phyloP scores from a whole-genome alignment of 2,329 filamentous ascomycete genomes.

The Colletotrichum sp. region DNA sequence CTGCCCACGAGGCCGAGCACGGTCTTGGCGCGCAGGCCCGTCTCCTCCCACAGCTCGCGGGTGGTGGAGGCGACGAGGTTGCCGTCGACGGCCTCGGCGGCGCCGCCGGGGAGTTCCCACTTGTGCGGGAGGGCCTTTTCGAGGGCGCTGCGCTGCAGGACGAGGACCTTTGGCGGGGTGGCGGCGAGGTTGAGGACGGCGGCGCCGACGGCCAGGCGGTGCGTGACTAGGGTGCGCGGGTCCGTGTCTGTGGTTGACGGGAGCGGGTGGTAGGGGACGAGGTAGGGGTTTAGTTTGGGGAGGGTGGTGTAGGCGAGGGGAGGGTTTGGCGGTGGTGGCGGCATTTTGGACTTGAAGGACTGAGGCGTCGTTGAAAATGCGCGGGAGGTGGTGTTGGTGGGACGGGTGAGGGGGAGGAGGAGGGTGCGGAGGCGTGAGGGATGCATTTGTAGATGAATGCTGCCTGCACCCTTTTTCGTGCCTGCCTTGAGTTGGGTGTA shows the following conservation, averaged over 20 bases:
- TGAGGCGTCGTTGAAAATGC: background rate
- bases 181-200: conserved; percentile 6
- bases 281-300: background rate
- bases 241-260: background rate
- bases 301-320: conserved; percentile 16
- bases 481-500: background rate
- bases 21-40: conserved; percentile 45
- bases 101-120: conserved; percentile 58
- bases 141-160: conserved; percentile 43
- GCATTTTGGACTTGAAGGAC: background rate
- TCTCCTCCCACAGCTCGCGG: conserved; percentile 56
- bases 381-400: background rate
- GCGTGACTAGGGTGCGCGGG: background rate
- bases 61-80: conserved; percentile 50
- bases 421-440: background rate
- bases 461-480: background rate
- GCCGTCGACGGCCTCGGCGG: conserved; percentile 37
- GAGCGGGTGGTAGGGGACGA: conserved; percentile 10
- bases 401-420: background rate
- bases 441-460: background rate
- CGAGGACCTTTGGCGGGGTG: conserved; percentile 35
- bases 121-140: conserved; percentile 38
- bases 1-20: conserved; percentile 42
- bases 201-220: conserved; percentile 18
- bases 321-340: conserved; percentile 8